phyloP scores from a whole-genome alignment of 2,329 filamentous ascomycete genomes.

The Diaporthe aspalathi region DNA sequence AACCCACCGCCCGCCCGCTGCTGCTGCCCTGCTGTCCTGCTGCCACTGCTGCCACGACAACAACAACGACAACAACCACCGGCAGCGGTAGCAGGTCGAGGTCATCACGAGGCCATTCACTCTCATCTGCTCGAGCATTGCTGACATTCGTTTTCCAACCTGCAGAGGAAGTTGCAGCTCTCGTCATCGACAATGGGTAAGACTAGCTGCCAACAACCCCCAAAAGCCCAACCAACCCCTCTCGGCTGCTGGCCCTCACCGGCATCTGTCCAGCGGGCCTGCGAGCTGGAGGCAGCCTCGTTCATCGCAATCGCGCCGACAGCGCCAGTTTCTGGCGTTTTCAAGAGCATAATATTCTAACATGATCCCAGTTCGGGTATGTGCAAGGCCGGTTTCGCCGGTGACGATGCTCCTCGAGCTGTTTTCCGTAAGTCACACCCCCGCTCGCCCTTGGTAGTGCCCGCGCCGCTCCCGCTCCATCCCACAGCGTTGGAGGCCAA shows the following conservation, averaged over 20 bases:
- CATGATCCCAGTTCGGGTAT: constrained; percentile 88
- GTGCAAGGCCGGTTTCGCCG: constrained; percentile 99
- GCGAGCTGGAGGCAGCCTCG: constrained; percentile 26
- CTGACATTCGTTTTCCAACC: constrained; percentile 56
- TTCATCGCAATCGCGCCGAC: neutral
- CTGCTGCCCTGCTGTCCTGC: constrained; percentile 32
- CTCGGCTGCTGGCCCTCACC: constrained; percentile 48
- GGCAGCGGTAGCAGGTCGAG: constrained; percentile 26
- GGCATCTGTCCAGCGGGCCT: constrained; percentile 43
- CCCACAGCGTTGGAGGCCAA: neutral
- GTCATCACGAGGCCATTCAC: constrained; percentile 33
- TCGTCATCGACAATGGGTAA: constrained; percentile 99
- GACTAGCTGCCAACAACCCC: constrained; percentile 57
- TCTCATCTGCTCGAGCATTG: constrained; percentile 42
- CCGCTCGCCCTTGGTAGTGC: constrained; percentile 46
- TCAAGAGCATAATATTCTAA: constrained; percentile 49
- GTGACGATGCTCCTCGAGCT: constrained; percentile 99
- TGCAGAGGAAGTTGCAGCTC: constrained; percentile 99
- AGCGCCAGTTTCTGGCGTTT: neutral
- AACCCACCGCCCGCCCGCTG: constrained; percentile 26
- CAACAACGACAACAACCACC: too few relatives aligned
- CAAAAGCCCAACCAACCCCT: constrained; percentile 39
- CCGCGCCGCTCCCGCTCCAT: constrained; percentile 16
- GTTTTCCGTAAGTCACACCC: constrained; percentile 95
- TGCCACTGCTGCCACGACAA: constrained; percentile 28